Evolutionary conservation across 148 eudicot genomes (phyloP), one percentile per base, ranked within the genome.

Genomic region (Mesembryanthemum crystallinum): DNA sequence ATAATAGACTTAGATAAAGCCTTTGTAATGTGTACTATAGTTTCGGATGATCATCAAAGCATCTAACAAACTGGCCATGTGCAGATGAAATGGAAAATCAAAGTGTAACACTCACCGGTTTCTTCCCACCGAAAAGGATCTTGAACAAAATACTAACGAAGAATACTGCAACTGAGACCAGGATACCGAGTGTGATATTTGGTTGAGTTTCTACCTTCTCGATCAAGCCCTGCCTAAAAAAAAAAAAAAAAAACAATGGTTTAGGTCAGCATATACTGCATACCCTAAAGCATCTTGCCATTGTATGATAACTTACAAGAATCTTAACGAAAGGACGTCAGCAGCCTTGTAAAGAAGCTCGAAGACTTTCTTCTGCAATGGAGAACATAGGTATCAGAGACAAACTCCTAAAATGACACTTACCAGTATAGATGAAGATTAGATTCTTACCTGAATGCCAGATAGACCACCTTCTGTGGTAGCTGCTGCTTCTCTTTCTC

Each of bases 131-230:
- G 23, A 95, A 90, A 62, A 95, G 78, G 64, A 92, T 74, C 86
- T 80, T 92, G 64, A 87, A 62, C 23, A 92, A 42, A 64, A 85
- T 23, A 3, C 86, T 82, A 37, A 89, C 12, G 35, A 95, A 21
- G 69, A 92, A 81, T 23, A 92, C 83, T 0, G 78, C 75, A 27
- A 92, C 18, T 5, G 98, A 82, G 58, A 82, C 83, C 15, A 95
- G 68, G 77, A 79, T 76, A 10, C 96, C 98, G 67, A 92, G 75
- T 21, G 94, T 87, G 71, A 92, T 61, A 68, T 86, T 90, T 28
- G 98, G 88, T 68, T 95, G 93, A 45, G 87, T 83, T 86, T 94
- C 98, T n/a, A 94, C 98, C 83, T 94, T 88, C 81, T 88, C 96
- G 73, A 95, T 81, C 64, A 92, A 80, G 37, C 87, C 97, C 98